Conservation (phyloP, 2,329 filamentous ascomycete species). For the Stylonectria norvegica region DNA sequence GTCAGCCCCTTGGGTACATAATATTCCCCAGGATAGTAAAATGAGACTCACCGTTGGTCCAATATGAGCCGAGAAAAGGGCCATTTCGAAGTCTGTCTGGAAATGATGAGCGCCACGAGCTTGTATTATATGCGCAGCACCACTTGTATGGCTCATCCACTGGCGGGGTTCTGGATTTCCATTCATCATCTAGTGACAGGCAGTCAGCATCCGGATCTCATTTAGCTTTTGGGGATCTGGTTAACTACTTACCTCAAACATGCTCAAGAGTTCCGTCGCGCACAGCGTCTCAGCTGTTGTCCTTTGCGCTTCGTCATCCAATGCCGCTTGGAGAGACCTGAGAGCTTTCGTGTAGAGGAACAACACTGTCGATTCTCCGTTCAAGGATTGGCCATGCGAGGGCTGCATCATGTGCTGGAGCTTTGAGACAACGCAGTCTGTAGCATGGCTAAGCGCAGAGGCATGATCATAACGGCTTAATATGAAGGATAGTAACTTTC, state of each 20-base stretch:
- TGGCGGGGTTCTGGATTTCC: slow-evolving; percentile 1
- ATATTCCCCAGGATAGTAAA: not conserved
- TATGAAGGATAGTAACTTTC: slow-evolving; percentile 6
- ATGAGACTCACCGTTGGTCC: slow-evolving; percentile 5
- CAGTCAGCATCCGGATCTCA: not conserved
- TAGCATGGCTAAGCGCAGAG: slow-evolving; percentile 2
- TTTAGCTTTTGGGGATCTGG: not conserved
- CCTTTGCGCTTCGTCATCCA: slow-evolving; percentile 10
- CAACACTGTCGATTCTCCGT: not conserved
- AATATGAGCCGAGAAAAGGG: slow-evolving; percentile 10
- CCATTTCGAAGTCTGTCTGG: slow-evolving; percentile 8
- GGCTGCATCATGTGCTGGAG: slow-evolving; percentile 3
- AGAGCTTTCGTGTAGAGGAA: slow-evolving; percentile 6
- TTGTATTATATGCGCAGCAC: slow-evolving; percentile 10
- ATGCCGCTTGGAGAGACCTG: slow-evolving; percentile 6
- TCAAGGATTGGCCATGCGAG: not conserved
- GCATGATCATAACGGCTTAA: slow-evolving; percentile 4
- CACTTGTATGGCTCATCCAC: slow-evolving; percentile 9
- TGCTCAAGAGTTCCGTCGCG: slow-evolving; percentile 6
- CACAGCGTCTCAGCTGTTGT: slow-evolving; percentile 8
- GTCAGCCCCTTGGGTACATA: not conserved
- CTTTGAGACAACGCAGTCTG: slow-evolving; percentile 9
- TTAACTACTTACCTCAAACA: slow-evolving; percentile 5
- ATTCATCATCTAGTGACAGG: slow-evolving; percentile 2
- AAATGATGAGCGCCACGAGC: slow-evolving; percentile 5